Conservation (phyloP, 768 basidiomycete genomes). For the Phanerodontia chrysosporium region DNA sequence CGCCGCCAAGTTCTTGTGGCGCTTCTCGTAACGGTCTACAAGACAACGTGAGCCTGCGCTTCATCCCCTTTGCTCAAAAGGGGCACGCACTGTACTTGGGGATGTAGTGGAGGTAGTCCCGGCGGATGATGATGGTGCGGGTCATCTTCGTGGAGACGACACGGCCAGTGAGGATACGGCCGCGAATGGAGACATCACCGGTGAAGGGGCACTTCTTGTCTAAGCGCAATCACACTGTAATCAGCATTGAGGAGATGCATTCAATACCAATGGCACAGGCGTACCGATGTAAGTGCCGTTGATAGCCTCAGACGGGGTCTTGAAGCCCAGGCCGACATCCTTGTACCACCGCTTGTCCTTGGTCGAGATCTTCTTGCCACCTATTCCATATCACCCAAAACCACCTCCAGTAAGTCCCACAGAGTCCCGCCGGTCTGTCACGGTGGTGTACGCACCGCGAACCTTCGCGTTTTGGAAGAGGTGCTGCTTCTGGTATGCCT, state of each 20-base stretch:
- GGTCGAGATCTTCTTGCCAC: constrained; percentile 86
- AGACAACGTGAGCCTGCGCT: not conserved
- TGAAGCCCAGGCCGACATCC: constrained; percentile 95
- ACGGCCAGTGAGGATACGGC: constrained; percentile 96
- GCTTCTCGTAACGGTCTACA: constrained; percentile 93
- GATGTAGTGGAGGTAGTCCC: constrained; percentile 93
- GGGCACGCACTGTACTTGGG: constrained; percentile 89
- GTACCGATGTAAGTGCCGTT: constrained; percentile 93
- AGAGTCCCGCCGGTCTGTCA: not conserved
- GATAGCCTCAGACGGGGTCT: constrained; percentile 94
- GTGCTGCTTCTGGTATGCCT: constrained; percentile 96
- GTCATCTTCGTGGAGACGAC: constrained; percentile 99
- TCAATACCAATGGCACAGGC: constrained; percentile 28
- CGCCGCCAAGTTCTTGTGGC: constrained; percentile 97
- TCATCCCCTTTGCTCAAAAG: not conserved
- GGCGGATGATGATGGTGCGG: constrained; percentile 94
- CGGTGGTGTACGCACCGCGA: constrained; percentile 59
- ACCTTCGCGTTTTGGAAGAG: constrained; percentile 98
- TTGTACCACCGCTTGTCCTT: constrained; percentile 99
- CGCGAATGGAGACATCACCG: constrained; percentile 94
- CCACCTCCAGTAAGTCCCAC: not conserved
- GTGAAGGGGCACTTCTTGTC: constrained; percentile 99
- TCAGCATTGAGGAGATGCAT: not conserved
- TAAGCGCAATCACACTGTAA: constrained; percentile 25
- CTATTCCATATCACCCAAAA: constrained; percentile 32